phyloP scores from a whole-genome alignment of 1,284 basidiomycete genomes.

The Rhodotorula sp. region DNA sequence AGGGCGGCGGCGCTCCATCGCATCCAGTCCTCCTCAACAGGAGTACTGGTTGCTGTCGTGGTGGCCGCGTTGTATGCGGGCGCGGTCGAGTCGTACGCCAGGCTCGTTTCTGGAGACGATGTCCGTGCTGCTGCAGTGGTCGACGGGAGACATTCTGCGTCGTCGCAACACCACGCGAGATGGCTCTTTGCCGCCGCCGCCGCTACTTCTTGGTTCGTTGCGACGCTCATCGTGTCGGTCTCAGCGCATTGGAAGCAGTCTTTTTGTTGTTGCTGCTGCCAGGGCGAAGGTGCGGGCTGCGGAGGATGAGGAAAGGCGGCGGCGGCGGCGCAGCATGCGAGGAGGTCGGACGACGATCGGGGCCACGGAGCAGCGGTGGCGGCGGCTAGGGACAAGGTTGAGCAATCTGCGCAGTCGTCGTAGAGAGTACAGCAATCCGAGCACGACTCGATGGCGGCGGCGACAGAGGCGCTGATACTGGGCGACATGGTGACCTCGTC shows the following conservation, averaged over 20 bases:
- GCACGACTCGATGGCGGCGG: background rate
- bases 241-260: background rate
- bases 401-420: conserved; percentile 5
- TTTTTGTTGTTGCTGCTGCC: background rate
- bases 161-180: conserved; percentile 38
- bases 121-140: too few species aligned
- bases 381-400: background rate
- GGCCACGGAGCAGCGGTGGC: background rate
- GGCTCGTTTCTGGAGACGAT: too few species aligned
- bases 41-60: too few species aligned
- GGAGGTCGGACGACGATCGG: background rate
- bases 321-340: background rate
- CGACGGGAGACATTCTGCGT: conserved; percentile 18
- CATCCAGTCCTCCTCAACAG: background rate
- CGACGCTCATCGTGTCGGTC: background rate
- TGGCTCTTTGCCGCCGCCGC: background rate
- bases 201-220: background rate
- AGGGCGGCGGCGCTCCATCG: background rate
- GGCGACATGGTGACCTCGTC: too few species aligned
- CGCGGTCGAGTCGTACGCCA: too few species aligned
- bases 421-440: background rate
- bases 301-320: background rate
- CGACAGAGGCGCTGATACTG: too few species aligned
- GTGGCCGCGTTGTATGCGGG: too few species aligned
- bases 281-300: background rate